Evolutionary conservation across 176 grass and related monocot genomes (phyloP).

Genomic region (Urochloa ruziziensis): DNA sequence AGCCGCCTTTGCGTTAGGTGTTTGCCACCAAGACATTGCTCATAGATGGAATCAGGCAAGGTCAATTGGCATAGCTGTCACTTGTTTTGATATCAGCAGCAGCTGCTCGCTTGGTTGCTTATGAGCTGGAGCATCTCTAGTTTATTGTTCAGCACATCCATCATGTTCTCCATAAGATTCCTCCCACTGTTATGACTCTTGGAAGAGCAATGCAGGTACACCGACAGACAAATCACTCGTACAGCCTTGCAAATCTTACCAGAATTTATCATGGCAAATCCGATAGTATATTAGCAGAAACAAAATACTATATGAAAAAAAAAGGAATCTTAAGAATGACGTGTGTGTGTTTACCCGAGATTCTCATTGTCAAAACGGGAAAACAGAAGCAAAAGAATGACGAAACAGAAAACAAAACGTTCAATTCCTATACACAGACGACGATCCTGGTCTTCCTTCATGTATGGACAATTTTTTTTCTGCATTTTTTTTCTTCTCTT

Average conservation of each 20-base stretch:
- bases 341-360: slow-evolving; percentile 8
- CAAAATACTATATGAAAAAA: neutral
- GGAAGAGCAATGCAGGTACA: neutral
- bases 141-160: neutral
- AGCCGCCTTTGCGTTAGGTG: neutral
- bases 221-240: neutral
- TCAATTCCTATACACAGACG: slow-evolving; percentile 50
- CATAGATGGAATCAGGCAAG: neutral
- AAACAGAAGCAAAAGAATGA: slow-evolving; percentile 32
- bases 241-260: neutral
- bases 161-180: neutral
- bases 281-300: neutral
- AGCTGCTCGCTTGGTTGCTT: neutral
- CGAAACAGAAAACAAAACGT: slow-evolving; percentile 5
- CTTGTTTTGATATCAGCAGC: neutral
- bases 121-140: slow-evolving; percentile 23
- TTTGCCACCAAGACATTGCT: neutral
- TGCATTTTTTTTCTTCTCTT: neutral
- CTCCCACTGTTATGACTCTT: neutral
- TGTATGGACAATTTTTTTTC: slow-evolving; percentile 46
- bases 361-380: slow-evolving; percentile 18
- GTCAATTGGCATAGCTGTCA: neutral
- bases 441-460: slow-evolving; percentile 29
- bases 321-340: neutral
- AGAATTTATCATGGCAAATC: neutral